Base-by-base conservation (phyloP, 441 rosid species). In the Euphorbia celastroides region DNA sequence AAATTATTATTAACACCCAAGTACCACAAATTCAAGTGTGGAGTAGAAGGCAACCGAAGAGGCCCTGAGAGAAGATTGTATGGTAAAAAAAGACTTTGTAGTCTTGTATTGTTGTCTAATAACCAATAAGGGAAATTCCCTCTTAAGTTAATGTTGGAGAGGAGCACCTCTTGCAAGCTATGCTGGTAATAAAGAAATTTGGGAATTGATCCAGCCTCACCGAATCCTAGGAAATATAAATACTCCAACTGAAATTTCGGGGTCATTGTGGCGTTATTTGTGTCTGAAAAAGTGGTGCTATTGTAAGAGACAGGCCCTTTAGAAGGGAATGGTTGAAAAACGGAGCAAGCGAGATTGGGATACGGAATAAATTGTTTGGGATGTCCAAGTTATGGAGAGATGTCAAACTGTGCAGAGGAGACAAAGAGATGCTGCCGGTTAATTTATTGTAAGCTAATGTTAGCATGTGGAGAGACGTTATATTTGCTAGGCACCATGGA, bases 271-370 rank as follows among this genome's bases (percentile, higher is more conserved):
- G 62, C 34, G 0, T 19, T 17, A 27, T 66, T 28, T 1, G 6
- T 31, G 5, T 69, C 70, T 27, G 14, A 56, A 36, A 32, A 42
- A n/a, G 73, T 13, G 7, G 23, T 16, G n/a, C n/a, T n/a, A n/a
- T n/a, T n/a, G n/a, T n/a, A n/a, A n/a, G n/a, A n/a, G n/a, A n/a
- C n/a, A 75, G 58, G 1, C 0, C 1, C 9, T 9, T 68, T 52
- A 76, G 83, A n/a, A 69, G 63, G 5, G 83, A 71, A 31, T 36
- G 72, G 36, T 80, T 77, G 42, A 65, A 69, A 60, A 80, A 66
- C 17, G 75, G 57, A 3, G 3, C 1, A 0, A 77, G 62, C 30
- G 78, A 75, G 9, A 16, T 27, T n/a, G 81, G 59, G 25, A 75
- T 50, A 51, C 48, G 61, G 12, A 80, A 75, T 7, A 17, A 36